phyloP scores from a whole-genome alignment of 129 eudicot genomes.

The Saposhnikovia divaricata region DNA sequence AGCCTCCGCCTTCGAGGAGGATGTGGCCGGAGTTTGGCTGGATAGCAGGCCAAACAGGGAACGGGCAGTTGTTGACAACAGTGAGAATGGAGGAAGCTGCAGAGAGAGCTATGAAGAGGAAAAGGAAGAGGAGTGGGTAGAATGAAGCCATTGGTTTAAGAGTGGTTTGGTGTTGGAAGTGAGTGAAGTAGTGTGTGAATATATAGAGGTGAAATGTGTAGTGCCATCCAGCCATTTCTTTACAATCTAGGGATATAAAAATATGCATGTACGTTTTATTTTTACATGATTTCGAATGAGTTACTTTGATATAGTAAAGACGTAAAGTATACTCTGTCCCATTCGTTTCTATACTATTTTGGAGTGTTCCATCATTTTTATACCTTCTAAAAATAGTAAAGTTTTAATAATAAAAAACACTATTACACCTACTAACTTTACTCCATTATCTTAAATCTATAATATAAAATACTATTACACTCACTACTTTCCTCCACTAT shows the following conservation, averaged over 20 bases:
- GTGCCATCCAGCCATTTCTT: background rate
- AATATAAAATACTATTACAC: too few species aligned
- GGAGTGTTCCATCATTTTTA: too few species aligned
- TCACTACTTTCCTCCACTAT: too few species aligned
- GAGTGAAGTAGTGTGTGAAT: background rate
- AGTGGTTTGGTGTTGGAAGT: background rate
- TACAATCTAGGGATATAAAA: background rate
- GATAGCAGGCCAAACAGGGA: conserved; percentile 88
- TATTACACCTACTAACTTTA: too few species aligned
- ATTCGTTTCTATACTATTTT: too few species aligned
- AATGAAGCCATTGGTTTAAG: background rate
- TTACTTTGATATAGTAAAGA: too few species aligned
- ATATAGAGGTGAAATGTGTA: background rate
- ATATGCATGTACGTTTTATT: too few species aligned
- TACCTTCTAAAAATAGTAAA: too few species aligned
- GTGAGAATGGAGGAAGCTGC: conserved; percentile 43
- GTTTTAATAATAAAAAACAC: too few species aligned
- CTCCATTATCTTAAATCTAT: too few species aligned
- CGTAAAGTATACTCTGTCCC: too few species aligned
- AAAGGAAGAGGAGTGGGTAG: conserved; percentile 10
- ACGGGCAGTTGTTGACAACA: conserved; percentile 91
- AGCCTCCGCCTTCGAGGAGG: conserved; percentile 82
- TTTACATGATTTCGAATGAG: too few species aligned
- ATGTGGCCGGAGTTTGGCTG: conserved; percentile 87
- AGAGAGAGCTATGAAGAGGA: conserved; percentile 28